Conservation (phyloP, 305 asterid genomes). For the Lippia alba region DNA sequence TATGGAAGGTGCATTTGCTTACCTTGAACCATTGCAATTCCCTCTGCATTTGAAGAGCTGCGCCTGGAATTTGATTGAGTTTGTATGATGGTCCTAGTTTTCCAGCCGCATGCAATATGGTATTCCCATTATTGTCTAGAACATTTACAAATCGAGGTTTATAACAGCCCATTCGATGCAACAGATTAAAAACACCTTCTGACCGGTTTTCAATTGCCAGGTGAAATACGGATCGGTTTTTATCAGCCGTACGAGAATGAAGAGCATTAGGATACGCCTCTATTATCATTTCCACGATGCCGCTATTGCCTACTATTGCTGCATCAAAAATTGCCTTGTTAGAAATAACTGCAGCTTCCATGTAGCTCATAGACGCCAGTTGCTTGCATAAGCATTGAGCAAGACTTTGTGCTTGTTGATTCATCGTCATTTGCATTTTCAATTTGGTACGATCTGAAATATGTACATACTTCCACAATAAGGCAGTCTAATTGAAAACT, state of each 20-base stretch:
- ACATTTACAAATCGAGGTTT: background rate
- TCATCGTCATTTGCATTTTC: too few species aligned
- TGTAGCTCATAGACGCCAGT: background rate
- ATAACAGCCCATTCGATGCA: background rate
- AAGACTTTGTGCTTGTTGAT: too few species aligned
- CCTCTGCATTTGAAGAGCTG: background rate
- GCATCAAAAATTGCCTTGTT: background rate
- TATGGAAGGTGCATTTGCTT: background rate
- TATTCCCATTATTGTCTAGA: background rate
- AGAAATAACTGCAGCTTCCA: background rate
- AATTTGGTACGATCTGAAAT: too few species aligned
- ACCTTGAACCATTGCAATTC: background rate
- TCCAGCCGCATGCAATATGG: background rate
- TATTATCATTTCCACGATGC: background rate
- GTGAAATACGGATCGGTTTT: background rate
- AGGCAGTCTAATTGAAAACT: too few species aligned
- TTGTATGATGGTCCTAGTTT: background rate
- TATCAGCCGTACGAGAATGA: background rate
- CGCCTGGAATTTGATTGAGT: background rate
- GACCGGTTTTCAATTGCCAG: background rate
- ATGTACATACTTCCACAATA: too few species aligned
- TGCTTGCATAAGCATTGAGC: background rate
- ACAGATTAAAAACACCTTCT: background rate
- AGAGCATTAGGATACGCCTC: background rate
- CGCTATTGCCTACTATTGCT: background rate